These are phyloP conservation scores for Talaromyces thailandensis DNA, from an alignment of 495 filamentous ascomycete species.

Conservation along the genomic window DNA sequence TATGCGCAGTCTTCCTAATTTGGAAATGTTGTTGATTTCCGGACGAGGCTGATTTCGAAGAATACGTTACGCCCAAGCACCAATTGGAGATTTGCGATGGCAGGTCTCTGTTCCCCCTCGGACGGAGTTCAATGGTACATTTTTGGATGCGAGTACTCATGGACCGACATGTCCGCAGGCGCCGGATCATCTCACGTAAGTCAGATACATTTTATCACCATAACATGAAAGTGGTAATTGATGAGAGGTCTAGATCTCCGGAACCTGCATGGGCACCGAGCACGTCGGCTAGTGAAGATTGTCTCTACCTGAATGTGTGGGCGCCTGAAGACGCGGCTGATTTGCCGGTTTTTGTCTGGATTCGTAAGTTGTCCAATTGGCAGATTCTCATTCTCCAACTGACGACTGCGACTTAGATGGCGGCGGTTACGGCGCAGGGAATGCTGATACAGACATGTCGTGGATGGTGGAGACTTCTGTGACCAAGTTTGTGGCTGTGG, in stretches of 20 bases:
- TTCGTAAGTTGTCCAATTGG: conserved; percentile 15
- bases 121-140: conserved; percentile 29
- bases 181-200: background rate
- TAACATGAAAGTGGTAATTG: background rate
- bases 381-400: background rate
- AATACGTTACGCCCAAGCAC: conserved; percentile 43
- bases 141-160: background rate
- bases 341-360: conserved; percentile 41
- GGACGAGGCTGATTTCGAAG: conserved; percentile 19
- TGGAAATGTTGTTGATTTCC: conserved; percentile 6
- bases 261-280: conserved; percentile 18
- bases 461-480: conserved; percentile 9
- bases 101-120: conserved; percentile 33
- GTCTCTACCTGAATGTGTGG: conserved; percentile 42
- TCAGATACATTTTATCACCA: background rate
- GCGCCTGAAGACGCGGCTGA: conserved; percentile 22
- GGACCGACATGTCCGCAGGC: conserved; percentile 4
- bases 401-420: conserved; percentile 19
- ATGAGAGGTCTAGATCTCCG: conserved; percentile 20
- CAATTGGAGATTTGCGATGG: conserved; percentile 35
- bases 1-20: conserved; percentile 11
- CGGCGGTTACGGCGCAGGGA: conserved; percentile 31
- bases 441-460: conserved; percentile 9
- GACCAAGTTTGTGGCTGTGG: background rate
- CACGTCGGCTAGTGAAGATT: conserved; percentile 42